Evolutionary conservation across 1,284 basidiomycete species (phyloP), one percentile per base, ranked within the genome.

Genomic region (Cutaneotrichosporon cyanovorans): DNA sequence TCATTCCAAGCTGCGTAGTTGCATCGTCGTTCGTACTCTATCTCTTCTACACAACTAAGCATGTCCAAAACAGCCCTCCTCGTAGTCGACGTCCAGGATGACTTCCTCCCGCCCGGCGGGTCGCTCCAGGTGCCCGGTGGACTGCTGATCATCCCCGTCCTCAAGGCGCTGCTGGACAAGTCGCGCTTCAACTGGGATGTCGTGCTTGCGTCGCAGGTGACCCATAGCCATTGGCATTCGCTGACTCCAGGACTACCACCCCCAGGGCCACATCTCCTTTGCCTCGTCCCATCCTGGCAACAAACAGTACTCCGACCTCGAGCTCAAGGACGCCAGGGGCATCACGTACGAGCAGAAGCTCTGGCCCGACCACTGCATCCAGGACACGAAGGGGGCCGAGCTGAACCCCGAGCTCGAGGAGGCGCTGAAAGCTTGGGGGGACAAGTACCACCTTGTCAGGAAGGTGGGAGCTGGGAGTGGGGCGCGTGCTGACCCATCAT

Each of bases 61-160:
- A 22, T 35, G 31, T 21, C 41, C 42, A 58, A 55, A 28, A 70
- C 68, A 5, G 79, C 77, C 1, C 69, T 81, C 34, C 56, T 81
- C 40, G 63, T 80, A 36, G 75, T 81, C 36, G 81, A 83, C 62
- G 72, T 80, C 12, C 80, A 83, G 60, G 74, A 81, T 59, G 80
- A 82, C 66, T 83, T 82, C 59, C 72, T 81, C n/a, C 79, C 79
- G n/a, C 78, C 78, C 2, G 53, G 63, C 31, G 81, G 81, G 14
- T 66, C 76, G 0, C 74, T 83, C 32, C 76, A 78, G 4, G 80
- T 82, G 1, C 60, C 71, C 2, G 61, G 59, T 5, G 79, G 75
- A 9, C 62, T 72, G 14, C 68, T 66, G 14, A 75, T 81, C 50
- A 53, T 80, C 18, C 73, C 76, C 1, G 53, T 65, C 19, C 71